Percentiles rank a stretch among this genome's conserved stretches.
Conservation (phyloP, 345 rosid species). For the Euphorbia tirucalli region DNA sequence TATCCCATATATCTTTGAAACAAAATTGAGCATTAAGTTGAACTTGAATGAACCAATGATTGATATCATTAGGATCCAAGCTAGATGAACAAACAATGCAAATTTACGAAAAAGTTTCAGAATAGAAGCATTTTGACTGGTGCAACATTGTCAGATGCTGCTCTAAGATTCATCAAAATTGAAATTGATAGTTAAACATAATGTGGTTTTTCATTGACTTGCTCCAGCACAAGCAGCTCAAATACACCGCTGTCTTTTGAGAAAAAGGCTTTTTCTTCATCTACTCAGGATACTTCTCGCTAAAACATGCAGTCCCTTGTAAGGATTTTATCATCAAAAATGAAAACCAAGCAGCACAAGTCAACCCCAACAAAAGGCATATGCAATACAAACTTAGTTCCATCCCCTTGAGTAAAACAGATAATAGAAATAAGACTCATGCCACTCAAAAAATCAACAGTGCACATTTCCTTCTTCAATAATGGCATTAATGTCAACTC, state of each 20-base stretch:
- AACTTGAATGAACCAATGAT: background rate
- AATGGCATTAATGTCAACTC: background rate
- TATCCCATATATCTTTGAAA: background rate
- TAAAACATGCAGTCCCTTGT: background rate
- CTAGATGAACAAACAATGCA: background rate
- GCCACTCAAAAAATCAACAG: background rate
- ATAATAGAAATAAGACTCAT: background rate
- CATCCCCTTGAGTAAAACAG: background rate
- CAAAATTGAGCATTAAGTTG: background rate
- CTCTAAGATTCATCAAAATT: background rate
- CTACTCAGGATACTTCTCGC: background rate
- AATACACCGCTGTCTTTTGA: background rate
- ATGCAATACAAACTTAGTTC: background rate
- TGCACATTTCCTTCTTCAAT: no score
- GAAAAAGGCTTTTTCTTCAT: background rate
- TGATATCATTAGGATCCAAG: background rate
- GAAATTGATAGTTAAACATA: background rate
- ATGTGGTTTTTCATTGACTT: background rate
- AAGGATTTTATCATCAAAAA: background rate
- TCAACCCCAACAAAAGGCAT: background rate
- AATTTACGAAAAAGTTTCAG: background rate
- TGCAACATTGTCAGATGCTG: background rate
- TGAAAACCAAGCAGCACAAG: background rate
- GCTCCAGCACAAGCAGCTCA: background rate
- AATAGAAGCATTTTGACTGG: background rate